Evolutionary conservation across 352 stramenopile species (phyloP).

Genomic region (Aphanomyces cochlioides): DNA sequence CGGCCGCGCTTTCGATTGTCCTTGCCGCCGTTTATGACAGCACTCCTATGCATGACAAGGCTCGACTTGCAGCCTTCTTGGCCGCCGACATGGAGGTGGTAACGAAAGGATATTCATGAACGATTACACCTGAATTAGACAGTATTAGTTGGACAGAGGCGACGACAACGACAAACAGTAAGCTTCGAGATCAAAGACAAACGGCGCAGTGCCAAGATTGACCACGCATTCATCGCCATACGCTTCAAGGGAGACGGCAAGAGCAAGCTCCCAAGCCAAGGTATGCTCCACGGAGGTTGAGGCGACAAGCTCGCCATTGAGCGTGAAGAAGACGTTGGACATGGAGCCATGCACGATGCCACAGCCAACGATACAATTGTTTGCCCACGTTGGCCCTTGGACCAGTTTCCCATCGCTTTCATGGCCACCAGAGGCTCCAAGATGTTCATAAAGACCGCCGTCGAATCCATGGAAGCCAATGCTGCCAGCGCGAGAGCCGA

Average conservation of each 20-base stretch:
- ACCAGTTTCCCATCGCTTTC: conserved; percentile 72
- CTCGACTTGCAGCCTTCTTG: too few relatives aligned
- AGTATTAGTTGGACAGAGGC: not conserved
- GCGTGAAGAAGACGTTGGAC: conserved; percentile 69
- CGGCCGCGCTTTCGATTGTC: too few relatives aligned
- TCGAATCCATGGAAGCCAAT: conserved; percentile 85
- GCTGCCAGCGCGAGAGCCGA: conserved; percentile 76
- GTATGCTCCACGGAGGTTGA: conserved; percentile 42
- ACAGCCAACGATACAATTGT: conserved; percentile 54
- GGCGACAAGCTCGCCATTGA: conserved; percentile 67
- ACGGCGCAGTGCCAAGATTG: conserved; percentile 67
- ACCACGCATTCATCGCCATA: conserved; percentile 67
- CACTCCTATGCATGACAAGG: too few relatives aligned
- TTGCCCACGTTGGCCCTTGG: conserved; percentile 34
- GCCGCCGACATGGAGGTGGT: too few relatives aligned
- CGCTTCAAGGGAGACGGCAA: conserved; percentile 71
- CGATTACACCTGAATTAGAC: too few relatives aligned
- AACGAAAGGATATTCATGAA: too few relatives aligned
- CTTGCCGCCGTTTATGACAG: too few relatives aligned
- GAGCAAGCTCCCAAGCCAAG: conserved; percentile 46
- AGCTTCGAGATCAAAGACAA: conserved; percentile 80
- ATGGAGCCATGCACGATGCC: conserved; percentile 51
- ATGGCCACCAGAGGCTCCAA: conserved; percentile 60
- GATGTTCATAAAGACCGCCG: conserved; percentile 81
- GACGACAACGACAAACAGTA: conserved; percentile 51